Evolutionary conservation across 441 rosid species (phyloP), one percentile per base, ranked within the genome.

Genomic region (Metrosideros polymorpha): DNA sequence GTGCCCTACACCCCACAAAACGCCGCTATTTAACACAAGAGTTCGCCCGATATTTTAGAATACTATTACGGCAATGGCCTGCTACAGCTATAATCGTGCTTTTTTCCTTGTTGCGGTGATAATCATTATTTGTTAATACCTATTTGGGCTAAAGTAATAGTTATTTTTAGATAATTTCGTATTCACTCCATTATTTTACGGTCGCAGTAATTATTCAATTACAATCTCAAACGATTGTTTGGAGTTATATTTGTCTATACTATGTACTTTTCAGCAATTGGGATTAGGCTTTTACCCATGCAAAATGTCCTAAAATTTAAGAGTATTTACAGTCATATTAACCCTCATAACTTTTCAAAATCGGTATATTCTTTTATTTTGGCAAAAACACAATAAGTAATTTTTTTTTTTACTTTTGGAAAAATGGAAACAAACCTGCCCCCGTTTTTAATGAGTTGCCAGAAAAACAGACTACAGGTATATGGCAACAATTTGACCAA

Each of bases 321-420:
- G 22, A 59, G 10, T 15, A 59, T 4, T 7, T 15, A 7, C 71
- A 29, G 7, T 59, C 22, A 14, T 59, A 13, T 59, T 6, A 59
- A 59, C 3, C 5, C 71, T 7, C 1, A 8, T n/a, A 0, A 57
- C 63, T 2, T 63, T 18, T 63, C 76, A 32, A 66, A 66, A 35
- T 35, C 5, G 27, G 35, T 66, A 66, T 9, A 9, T 66, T 18
- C 9, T 59, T 2, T 63, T 63, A 61, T 35, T 66, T 66, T 66
- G 14, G 0, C 0, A 19, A 66, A 63, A 2, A 19, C 5, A 35
- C 0, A 19, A 35, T 4, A 9, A 66, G 43, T 9, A 47, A 5
- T 9, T 8, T 18, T 63, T 52, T 7, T 9, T 32, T 66, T 32
- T 8, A 8, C 32, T n/a, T 59, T 13, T 6, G 1, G 29, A 63